Evolutionary conservation across 306 rosid species (phyloP), one percentile per base, ranked within the genome.

Genomic region (Cucurbita ficifolia): DNA sequence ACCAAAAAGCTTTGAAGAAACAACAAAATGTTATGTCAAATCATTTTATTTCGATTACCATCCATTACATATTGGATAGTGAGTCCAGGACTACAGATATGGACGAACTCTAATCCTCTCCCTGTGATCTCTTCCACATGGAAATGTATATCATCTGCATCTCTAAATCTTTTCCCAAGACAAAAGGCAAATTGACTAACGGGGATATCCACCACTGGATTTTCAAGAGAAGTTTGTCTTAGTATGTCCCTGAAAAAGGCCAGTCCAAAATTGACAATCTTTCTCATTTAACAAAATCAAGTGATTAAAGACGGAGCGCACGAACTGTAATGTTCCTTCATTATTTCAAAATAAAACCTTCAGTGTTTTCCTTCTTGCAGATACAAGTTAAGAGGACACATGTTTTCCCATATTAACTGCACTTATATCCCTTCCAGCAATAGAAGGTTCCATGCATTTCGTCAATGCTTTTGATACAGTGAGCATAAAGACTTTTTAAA

Each of bases 41-140:
- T 70, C 50, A 70, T 50, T 52, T 49, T 21, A 49, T 24, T 70
- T 70, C 58, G 50, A 16, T 50, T 70, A 70, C 50, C 59, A 70
- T 70, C 74, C 74, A 70, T 70, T 46, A 29, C 74, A 29, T 50
- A 50, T 70, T 49, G 59, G 12, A 49, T 29, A 70, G 74, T 70
- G 58, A 70, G 45, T 49, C 9, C 46, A 70, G 55, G 58, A 49
- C n/a, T 70, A 49, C 2, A 29, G 74, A 70, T 50, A 70, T 48
- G 74, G 74, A 70, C 74, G 50, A 70, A 70, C 46, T 70, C 74
- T 9, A 70, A 50, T 24, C 59, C 58, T 24, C 56, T 68, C 19
- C 38, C n/a, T 48, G 40, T 50, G 58, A 70, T 50, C 59, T 70
- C 46, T 29, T 48, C 46, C 74, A 70, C 58, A 70, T 49, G 74